A percentile compares a stretch with the other conserved stretches of the same genome.
Conservation (phyloP, 257 asterid species). For the Rhazya stricta region DNA sequence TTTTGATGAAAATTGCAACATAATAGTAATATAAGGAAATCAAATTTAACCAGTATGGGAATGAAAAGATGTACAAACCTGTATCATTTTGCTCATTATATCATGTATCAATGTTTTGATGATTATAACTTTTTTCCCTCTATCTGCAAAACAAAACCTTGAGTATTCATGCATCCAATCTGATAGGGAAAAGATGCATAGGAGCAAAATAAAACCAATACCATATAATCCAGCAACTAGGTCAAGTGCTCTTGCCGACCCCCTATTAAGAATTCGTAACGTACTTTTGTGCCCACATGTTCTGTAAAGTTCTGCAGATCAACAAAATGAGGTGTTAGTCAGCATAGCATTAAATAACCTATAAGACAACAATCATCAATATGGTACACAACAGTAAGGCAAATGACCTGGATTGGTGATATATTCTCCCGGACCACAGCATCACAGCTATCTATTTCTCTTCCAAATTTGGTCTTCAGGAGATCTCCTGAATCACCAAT, state of each 20-base stretch:
- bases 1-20: slow-evolving; percentile 2
- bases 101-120: slow-evolving; percentile 93
- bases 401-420: slow-evolving; percentile 81
- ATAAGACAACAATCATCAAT: slow-evolving; percentile 4
- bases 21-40: not conserved
- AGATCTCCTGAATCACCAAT: slow-evolving; percentile 99
- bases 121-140: slow-evolving; percentile 84
- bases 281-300: slow-evolving; percentile 91
- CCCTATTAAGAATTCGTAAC: slow-evolving; percentile 94
- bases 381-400: not conserved
- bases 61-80: slow-evolving; percentile 40
- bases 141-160: slow-evolving; percentile 45
- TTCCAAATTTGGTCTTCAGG: slow-evolving; percentile 78
- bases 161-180: slow-evolving; percentile 20
- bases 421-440: slow-evolving; percentile 91
- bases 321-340: slow-evolving; percentile 21
- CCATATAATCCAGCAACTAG: slow-evolving; percentile 97
- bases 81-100: slow-evolving; percentile 94
- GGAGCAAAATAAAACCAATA: slow-evolving; percentile 33
- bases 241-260: slow-evolving; percentile 98
- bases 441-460: slow-evolving; percentile 79
- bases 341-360: slow-evolving; percentile 2
- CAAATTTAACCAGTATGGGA: not conserved
- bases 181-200: slow-evolving; percentile 9
- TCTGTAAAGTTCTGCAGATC: slow-evolving; percentile 72